Conservation (phyloP, 2,329 filamentous ascomycete species). For the Calonectria ilicicola region DNA sequence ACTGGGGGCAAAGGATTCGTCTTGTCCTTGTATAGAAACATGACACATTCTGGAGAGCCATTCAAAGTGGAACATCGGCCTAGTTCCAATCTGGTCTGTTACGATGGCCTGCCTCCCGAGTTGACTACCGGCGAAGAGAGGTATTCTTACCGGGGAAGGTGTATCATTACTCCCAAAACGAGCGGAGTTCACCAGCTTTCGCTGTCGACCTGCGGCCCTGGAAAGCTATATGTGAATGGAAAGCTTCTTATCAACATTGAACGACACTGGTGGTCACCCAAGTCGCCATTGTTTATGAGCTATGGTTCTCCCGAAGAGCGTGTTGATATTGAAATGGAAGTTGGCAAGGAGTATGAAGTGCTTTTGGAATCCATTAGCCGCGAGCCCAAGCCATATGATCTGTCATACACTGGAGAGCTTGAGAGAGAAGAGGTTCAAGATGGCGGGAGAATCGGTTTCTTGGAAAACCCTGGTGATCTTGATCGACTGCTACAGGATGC, state of each 20-base stretch:
- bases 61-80: constrained; percentile 29
- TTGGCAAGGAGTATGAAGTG: constrained; percentile 18
- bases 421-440: constrained; percentile 31
- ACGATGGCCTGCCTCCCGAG: constrained; percentile 29
- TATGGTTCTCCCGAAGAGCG: constrained; percentile 28
- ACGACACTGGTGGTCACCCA: constrained; percentile 32
- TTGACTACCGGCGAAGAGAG: constrained; percentile 28
- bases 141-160: constrained; percentile 27
- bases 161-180: constrained; percentile 24
- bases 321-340: constrained; percentile 27
- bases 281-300: constrained; percentile 31
- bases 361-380: constrained; percentile 26
- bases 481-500: constrained; percentile 20
- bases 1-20: constrained; percentile 23
- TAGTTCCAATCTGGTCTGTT: constrained; percentile 32
- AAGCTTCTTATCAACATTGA: constrained; percentile 27
- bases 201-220: constrained; percentile 22
- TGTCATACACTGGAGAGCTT: constrained; percentile 23
- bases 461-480: constrained; percentile 29
- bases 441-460: constrained; percentile 28
- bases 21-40: constrained; percentile 22
- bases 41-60: constrained; percentile 22
- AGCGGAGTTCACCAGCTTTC: constrained; percentile 26
- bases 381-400: constrained; percentile 28
- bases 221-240: constrained; percentile 24